Conservation (phyloP, 2,329 filamentous ascomycete species). For the Exophiala lecanii-corni region DNA sequence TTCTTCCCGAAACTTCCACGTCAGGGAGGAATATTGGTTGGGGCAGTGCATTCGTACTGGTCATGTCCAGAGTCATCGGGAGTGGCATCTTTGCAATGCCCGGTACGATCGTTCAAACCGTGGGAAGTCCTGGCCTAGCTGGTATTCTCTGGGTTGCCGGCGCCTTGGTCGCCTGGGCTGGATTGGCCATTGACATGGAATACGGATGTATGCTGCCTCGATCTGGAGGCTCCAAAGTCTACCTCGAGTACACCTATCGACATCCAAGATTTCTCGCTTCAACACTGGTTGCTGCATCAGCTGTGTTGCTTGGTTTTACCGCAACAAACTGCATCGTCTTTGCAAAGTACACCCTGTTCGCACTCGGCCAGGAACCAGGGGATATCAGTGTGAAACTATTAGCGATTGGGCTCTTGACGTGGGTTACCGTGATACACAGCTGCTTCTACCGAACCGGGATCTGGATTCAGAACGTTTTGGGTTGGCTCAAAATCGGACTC, state of each 20-base stretch:
- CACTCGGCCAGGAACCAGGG: slow-evolving; percentile 48
- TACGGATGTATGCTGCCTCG: slow-evolving; percentile 67
- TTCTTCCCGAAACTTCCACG: slow-evolving; percentile 55
- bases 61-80: slow-evolving; percentile 65
- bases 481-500: slow-evolving; percentile 24
- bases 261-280: slow-evolving; percentile 61
- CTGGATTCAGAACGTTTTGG: slow-evolving; percentile 25
- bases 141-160: slow-evolving; percentile 61
- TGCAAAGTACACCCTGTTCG: slow-evolving; percentile 61
- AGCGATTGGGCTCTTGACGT: slow-evolving; percentile 53
- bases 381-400: slow-evolving; percentile 52
- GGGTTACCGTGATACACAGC: slow-evolving; percentile 56
- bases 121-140: slow-evolving; percentile 62
- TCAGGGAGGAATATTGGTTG: slow-evolving; percentile 58
- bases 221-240: slow-evolving; percentile 65
- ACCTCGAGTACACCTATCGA: slow-evolving; percentile 65
- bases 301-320: slow-evolving; percentile 58
- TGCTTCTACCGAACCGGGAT: slow-evolving; percentile 43
- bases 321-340: slow-evolving; percentile 68
- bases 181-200: slow-evolving; percentile 60
- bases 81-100: slow-evolving; percentile 70
- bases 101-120: slow-evolving; percentile 60
- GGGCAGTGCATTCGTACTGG: slow-evolving; percentile 61
- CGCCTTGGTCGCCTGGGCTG: slow-evolving; percentile 57
- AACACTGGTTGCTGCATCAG: slow-evolving; percentile 59